These are phyloP conservation scores for Pythium graminicola DNA, from an alignment of 352 stramenopile species.

Conservation along the genomic window DNA sequence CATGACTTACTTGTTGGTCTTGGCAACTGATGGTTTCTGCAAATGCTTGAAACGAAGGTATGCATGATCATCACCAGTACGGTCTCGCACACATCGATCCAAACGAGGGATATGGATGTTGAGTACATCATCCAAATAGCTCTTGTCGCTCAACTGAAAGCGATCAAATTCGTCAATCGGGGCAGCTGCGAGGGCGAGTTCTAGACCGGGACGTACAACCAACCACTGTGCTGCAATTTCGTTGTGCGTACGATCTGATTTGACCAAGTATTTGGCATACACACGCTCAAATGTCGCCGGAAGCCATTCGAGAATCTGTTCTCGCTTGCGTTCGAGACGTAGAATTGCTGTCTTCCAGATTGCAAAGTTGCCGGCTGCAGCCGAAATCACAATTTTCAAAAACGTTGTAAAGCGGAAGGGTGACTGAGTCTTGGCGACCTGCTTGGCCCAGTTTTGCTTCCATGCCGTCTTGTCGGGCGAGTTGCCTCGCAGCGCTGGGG, in stretches of 20 bases:
- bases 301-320: conserved; percentile 68
- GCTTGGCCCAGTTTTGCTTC: conserved; percentile 74
- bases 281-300: conserved; percentile 63
- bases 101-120: conserved; percentile 70
- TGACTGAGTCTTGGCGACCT: conserved; percentile 62
- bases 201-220: conserved; percentile 63
- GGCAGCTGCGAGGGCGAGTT: conserved; percentile 55
- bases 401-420: conserved; percentile 66
- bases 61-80: conserved; percentile 69
- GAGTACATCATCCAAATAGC: conserved; percentile 75
- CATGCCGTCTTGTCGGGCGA: conserved; percentile 27
- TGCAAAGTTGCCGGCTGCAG: conserved; percentile 51
- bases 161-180: conserved; percentile 54
- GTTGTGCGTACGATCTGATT: conserved; percentile 69
- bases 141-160: conserved; percentile 52
- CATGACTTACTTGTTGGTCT: not conserved
- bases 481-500: conserved; percentile 3
- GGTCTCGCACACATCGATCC: conserved; percentile 74
- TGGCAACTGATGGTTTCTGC: conserved; percentile 32
- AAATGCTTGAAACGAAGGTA: conserved; percentile 82
- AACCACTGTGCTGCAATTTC: conserved; percentile 68
- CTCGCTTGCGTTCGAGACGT: conserved; percentile 62
- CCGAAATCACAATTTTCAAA: conserved; percentile 65
- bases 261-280: conserved; percentile 65
- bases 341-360: conserved; percentile 65